Evolutionary conservation across 2,329 filamentous ascomycete genomes (phyloP), one percentile per base, ranked within the genome.

Genomic region (Epichloe hybrida): DNA sequence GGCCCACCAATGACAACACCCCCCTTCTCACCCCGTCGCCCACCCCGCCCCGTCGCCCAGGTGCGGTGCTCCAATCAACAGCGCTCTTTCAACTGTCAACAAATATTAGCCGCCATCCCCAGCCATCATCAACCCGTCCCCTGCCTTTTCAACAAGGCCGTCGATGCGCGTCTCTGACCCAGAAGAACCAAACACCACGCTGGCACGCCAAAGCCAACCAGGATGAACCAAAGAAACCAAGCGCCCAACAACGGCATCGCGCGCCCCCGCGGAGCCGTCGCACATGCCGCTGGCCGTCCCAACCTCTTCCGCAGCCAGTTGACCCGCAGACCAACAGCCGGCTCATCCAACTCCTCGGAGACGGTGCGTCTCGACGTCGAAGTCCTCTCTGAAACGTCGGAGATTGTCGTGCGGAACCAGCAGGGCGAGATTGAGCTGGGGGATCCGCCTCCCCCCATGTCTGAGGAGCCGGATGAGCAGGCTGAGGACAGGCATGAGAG

Each of bases 341-440:
- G 62, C 37, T 65, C 64, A 20, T 58, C 61, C 47, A 62, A 61
- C 39, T 62, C 72, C 12, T 66, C 65, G 47, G 74, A 77, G 55
- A 73, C 70, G 38, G 57, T 77, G 50, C 70, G 72, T 47, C 64
- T 76, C n/a, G 73, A 75, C 52, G 65, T 66, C 49, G 72, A 74
- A 46, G 66, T 69, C 15, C 61, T 69, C n/a, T 68, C 65, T 5
- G 71, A 74, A 46, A 65, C 61, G n/a, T 62, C 61, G 5, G 79
- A 82, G 56, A 83, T 84, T 52, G 76, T 84, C 8, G 74, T 83
- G 44, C 71, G 81, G 55, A 76, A 83, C 59, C 69, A 75, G 63
- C 75, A 82, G 58, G 81, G 80, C 46, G 79, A 83, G 56, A 73
- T 81, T 51, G 74, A 81, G 61, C 65, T 83, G 17, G 71, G 71